phyloP scores from a whole-genome alignment of 176 grass and related monocot genomes.

The Lolium multiflorum region DNA sequence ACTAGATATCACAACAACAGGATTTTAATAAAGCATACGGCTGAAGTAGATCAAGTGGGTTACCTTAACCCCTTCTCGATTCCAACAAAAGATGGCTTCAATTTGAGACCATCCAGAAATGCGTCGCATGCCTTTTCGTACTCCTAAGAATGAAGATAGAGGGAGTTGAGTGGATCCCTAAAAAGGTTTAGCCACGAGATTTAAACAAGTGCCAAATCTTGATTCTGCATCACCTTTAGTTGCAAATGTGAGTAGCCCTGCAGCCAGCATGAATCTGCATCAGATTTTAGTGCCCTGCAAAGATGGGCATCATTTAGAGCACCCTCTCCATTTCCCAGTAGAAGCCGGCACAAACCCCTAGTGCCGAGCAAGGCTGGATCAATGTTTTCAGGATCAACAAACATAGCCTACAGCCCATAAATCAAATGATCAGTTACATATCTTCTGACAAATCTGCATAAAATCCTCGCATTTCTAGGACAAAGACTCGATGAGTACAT shows the following conservation, averaged over 20 bases:
- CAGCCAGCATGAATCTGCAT: slow-evolving; percentile 8
- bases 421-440: slow-evolving; percentile 6
- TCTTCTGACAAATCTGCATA: slow-evolving; percentile 6
- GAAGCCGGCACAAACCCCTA: not conserved
- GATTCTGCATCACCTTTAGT: slow-evolving; percentile 9
- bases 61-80: slow-evolving; percentile 41
- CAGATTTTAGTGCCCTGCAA: not conserved
- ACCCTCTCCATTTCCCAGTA: not conserved
- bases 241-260: slow-evolving; percentile 5
- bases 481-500: not conserved
- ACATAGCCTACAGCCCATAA: not conserved
- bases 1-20: not conserved
- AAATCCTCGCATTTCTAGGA: slow-evolving; percentile 20
- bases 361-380: not conserved
- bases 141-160: slow-evolving; percentile 42
- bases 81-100: slow-evolving; percentile 34
- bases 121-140: slow-evolving; percentile 45
- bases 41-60: not conserved
- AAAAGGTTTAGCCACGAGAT: not conserved
- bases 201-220: not conserved
- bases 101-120: slow-evolving; percentile 48
- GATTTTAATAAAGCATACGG: not conserved
- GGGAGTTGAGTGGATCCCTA: not conserved
- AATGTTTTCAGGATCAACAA: not conserved
- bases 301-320: slow-evolving; percentile 13